Evolutionary conservation across 768 basidiomycete species (phyloP).

Genomic region (Lactifluus subvellereus): DNA sequence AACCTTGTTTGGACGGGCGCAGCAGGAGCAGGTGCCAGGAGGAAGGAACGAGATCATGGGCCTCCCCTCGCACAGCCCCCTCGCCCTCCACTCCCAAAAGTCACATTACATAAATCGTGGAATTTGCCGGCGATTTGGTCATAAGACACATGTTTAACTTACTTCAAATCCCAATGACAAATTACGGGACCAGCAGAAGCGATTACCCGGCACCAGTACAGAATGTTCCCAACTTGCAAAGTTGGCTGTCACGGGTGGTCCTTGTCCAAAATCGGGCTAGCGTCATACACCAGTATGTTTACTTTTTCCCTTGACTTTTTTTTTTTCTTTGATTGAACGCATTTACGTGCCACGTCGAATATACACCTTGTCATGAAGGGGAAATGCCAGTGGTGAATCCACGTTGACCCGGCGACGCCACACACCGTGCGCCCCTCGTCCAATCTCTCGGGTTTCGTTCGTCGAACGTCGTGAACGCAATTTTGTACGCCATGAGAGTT

Average conservation of each 20-base stretch:
- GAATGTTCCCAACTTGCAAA: constrained; percentile 4
- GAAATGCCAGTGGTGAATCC: background rate
- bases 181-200: background rate
- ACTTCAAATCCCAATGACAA: constrained; percentile 2
- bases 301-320: background rate
- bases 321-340: too few species aligned
- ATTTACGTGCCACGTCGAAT: background rate
- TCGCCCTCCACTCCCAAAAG: background rate
- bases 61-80: background rate
- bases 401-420: background rate
- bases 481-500: background rate
- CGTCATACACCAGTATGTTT: background rate
- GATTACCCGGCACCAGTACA: background rate
- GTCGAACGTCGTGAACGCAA: background rate
- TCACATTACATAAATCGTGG: background rate
- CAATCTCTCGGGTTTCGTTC: too few species aligned
- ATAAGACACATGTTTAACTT: background rate
- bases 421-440: background rate
- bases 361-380: background rate
- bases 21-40: background rate
- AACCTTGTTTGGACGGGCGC: constrained; percentile 15
- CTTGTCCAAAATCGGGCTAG: background rate
- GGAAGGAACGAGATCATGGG: background rate
- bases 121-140: background rate
- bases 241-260: background rate